Evolutionary conservation across 257 asterid genomes (phyloP).

Genomic region (Fraxinus excelsior): DNA sequence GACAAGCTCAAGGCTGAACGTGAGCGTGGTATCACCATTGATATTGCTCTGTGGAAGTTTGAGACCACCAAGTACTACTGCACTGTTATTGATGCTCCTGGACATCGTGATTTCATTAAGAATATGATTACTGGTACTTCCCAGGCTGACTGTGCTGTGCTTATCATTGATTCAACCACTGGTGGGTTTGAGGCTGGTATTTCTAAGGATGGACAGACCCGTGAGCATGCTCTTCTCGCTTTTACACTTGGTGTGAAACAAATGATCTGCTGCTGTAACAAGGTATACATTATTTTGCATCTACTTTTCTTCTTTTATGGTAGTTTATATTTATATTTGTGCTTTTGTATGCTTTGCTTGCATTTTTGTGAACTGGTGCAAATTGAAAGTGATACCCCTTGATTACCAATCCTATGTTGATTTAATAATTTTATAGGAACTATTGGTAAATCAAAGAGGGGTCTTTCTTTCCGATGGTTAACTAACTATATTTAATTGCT

Average conservation of each 20-base stretch:
- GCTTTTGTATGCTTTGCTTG: not conserved
- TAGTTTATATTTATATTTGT: not conserved
- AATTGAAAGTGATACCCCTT: slow-evolving; percentile 26
- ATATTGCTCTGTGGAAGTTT: too few species aligned
- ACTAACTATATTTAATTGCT: not conserved
- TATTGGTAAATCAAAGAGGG: slow-evolving; percentile 22
- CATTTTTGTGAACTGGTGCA: not conserved
- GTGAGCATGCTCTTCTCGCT: too few species aligned
- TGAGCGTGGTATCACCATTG: too few species aligned
- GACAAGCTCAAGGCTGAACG: slow-evolving; percentile 80
- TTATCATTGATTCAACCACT: too few species aligned
- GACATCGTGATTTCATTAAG: too few species aligned
- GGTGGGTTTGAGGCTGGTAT: too few species aligned
- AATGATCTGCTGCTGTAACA: slow-evolving; percentile 79
- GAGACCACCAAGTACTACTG: too few species aligned
- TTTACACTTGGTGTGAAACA: slow-evolving; percentile 82
- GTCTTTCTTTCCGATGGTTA: slow-evolving; percentile 15
- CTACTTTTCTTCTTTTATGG: not conserved
- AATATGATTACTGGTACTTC: too few species aligned
- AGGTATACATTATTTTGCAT: slow-evolving; percentile 30
- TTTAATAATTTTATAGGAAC: not conserved
- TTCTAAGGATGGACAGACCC: too few species aligned
- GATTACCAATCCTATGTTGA: slow-evolving; percentile 22
- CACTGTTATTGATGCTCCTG: too few species aligned
- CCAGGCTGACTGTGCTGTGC: too few species aligned